phyloP scores from a whole-genome alignment of 495 filamentous ascomycete species.

The Penicillium silybi region DNA sequence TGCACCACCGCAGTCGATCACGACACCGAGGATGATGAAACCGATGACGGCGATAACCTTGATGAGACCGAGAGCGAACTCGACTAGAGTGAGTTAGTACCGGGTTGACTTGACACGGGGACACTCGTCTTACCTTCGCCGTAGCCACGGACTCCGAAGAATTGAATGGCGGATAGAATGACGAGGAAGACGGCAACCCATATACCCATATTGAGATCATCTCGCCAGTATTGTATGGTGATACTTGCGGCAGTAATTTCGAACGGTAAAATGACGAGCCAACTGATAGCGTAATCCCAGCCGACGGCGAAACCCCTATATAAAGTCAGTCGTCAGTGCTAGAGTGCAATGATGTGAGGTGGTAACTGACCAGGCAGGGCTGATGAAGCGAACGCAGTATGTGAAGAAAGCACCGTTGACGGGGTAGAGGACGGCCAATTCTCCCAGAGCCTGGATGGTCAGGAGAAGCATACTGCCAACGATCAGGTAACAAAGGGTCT shows the following conservation, averaged over 20 bases:
- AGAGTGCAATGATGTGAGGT: neutral
- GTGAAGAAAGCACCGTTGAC: constrained; percentile 59
- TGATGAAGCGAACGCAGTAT: constrained; percentile 54
- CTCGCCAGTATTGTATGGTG: constrained; percentile 71
- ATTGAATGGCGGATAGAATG: constrained; percentile 34
- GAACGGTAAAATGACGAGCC: constrained; percentile 55
- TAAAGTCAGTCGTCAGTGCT: neutral
- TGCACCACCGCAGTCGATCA: constrained; percentile 66
- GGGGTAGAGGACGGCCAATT: constrained; percentile 67
- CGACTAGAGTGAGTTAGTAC: constrained; percentile 19
- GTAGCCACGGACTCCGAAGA: constrained; percentile 63
- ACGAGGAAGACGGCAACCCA: constrained; percentile 63
- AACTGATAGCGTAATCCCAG: constrained; percentile 70
- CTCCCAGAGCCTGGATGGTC: constrained; percentile 64
- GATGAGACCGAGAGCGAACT: constrained; percentile 43
- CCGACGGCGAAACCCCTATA: constrained; percentile 46
- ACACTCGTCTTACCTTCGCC: constrained; percentile 53
- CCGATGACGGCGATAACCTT: constrained; percentile 57
- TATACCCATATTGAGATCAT: constrained; percentile 52
- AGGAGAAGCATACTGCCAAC: constrained; percentile 52
- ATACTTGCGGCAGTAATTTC: constrained; percentile 77
- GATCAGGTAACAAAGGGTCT: constrained; percentile 47
- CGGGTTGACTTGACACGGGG: neutral
- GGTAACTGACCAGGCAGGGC: constrained; percentile 47
- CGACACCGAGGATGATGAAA: constrained; percentile 69